These are phyloP conservation scores for Melaleuca alternifolia DNA, from an alignment of 345 rosid species.

Conservation along the genomic window DNA sequence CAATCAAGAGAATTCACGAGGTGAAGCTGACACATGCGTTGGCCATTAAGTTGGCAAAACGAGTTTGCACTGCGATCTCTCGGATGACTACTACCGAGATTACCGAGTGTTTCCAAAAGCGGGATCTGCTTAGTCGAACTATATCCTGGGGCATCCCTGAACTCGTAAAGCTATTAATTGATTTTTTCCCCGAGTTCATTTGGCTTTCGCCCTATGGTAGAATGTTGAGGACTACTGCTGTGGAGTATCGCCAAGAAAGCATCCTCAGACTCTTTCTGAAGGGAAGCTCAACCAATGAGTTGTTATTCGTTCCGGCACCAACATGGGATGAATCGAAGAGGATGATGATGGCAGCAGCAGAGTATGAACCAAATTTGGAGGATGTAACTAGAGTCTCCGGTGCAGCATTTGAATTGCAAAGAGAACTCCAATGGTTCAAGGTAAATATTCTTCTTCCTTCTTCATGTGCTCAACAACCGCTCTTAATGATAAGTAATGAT, in stretches of 20 bases:
- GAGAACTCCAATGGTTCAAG: slow-evolving; percentile 2
- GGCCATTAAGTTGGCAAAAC: accelerated
- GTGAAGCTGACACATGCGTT: neutral
- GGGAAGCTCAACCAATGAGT: neutral
- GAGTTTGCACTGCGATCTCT: neutral
- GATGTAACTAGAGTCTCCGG: neutral
- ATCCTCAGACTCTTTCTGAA: neutral
- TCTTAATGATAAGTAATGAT: neutral
- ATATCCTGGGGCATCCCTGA: neutral
- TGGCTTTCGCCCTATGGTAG: neutral
- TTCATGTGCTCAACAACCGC: neutral
- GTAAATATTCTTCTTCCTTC: neutral
- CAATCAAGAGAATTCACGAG: neutral
- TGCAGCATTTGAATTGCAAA: slow-evolving; percentile 1
- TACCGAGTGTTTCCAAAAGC: neutral
- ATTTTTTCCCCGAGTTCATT: neutral
- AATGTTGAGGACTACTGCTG: neutral
- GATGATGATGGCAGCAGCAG: neutral
- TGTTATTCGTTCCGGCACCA: no score
- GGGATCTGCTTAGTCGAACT: neutral
- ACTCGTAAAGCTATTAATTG: neutral
- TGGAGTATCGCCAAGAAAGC: neutral
- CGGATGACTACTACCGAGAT: neutral
- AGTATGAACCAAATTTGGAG: neutral
- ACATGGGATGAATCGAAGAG: neutral